Base-by-base conservation (phyloP, 169 alveolate genomes). In the Cryptosporidium xiaoi region DNA sequence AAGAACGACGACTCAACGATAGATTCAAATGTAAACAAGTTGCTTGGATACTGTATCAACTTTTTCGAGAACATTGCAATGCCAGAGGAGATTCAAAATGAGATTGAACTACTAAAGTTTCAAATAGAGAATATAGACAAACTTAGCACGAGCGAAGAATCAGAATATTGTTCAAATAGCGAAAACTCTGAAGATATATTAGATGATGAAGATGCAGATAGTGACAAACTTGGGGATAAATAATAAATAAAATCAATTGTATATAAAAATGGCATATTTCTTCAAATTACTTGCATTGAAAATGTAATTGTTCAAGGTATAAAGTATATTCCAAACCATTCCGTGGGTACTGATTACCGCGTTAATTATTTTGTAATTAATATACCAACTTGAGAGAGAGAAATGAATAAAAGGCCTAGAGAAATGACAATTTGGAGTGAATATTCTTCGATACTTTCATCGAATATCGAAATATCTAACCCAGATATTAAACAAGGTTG, bases 381-480 rank as follows among this genome's bases (percentile, higher is more conserved):
- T n/a, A 53, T 53, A n/a, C 20, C 20, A 7, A 5, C 12, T 53
- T 53, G 4, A 7, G 12, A 53, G 4, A 7, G 12, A 53, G 64
- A 53, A 16, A 77, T 77, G 87, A 77, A 36, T 24, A 77, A 77
- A 60, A 29, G 87, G 40, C 36, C 71, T 8, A 56, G 87, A 60
- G 87, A 77, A 62, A n/a, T 13, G 18, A n/a, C 31, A 5, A 33
- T 46, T 44, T 77, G 71, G 87, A 77, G 77, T 60, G 87, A 77
- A 62, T 40, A 56, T 60, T 56, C 87, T 24, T 60, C 87, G 0
- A 77, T 77, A 40, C 50, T 71, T 20, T 46, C 46, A 34, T 60
- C 87, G 0, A 94, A 90, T 56, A 92, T 93, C 13, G 97, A 95
- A 62, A 96, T 96, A 20, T 65, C 82, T 18, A 94, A 93, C 53